Conservation (phyloP, 2,329 filamentous ascomycete species). For the Phialophora tarda region DNA sequence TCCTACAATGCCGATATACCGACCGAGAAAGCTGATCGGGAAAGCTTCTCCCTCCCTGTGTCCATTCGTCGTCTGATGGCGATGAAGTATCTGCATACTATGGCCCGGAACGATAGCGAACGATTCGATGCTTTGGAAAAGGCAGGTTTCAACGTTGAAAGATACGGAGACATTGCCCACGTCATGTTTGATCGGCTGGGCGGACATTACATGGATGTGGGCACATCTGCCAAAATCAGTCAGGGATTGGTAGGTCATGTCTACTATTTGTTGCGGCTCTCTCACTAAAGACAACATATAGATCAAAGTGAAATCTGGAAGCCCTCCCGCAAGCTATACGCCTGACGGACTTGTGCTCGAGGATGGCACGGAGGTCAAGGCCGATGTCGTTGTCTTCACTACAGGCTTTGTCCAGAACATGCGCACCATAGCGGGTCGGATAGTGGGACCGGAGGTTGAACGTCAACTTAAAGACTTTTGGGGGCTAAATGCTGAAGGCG, state of each 20-base stretch:
- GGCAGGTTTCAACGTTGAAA: constrained; percentile 52
- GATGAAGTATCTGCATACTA: not conserved
- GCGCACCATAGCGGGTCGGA: constrained; percentile 44
- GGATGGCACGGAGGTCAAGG: constrained; percentile 50
- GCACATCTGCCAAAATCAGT: constrained; percentile 50
- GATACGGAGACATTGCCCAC: constrained; percentile 45
- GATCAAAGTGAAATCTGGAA: constrained; percentile 52
- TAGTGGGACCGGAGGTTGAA: constrained; percentile 51
- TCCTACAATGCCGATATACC: not conserved
- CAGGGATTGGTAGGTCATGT: constrained; percentile 45
- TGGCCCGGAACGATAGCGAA: constrained; percentile 41
- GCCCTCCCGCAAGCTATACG: too few species aligned
- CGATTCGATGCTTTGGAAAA: constrained; percentile 49
- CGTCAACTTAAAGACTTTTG: constrained; percentile 52
- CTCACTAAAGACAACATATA: constrained; percentile 35
- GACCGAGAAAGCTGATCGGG: not conserved
- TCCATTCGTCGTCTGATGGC: not conserved
- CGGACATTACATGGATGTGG: constrained; percentile 57
- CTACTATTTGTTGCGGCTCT: too few species aligned
- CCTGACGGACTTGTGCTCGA: constrained; percentile 50
- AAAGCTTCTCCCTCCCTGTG: constrained; percentile 25
- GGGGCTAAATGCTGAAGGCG: constrained; percentile 54
- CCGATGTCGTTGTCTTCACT: constrained; percentile 55
- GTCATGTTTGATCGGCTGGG: constrained; percentile 52
- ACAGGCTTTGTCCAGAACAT: constrained; percentile 55